Percentiles rank a stretch among this genome's conserved stretches.
phyloP scores from a whole-genome alignment of 306 rosid genomes.

The Cucumis hystrix region DNA sequence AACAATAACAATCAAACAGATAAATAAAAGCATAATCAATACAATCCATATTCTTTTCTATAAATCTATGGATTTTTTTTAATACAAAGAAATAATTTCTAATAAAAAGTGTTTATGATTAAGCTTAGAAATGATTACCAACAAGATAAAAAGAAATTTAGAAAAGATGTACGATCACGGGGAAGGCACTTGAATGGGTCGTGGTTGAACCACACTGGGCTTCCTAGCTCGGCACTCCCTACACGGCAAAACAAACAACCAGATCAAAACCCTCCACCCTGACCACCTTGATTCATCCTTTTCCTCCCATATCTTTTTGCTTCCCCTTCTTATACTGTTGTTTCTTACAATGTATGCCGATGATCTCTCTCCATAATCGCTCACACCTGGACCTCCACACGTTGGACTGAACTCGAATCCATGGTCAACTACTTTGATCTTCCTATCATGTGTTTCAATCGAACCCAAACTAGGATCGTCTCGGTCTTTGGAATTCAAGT shows the following conservation, averaged over 20 bases:
- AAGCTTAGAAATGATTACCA: too few relatives aligned
- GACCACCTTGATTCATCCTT: not conserved
- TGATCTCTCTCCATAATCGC: not conserved
- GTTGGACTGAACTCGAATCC: slow-evolving; percentile 29
- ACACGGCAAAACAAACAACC: not conserved
- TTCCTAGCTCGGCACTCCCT: slow-evolving; percentile 2
- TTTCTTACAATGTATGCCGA: not conserved
- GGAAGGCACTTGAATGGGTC: not conserved
- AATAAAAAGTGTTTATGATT: too few relatives aligned
- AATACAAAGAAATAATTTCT: too few relatives aligned
- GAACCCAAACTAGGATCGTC: slow-evolving; percentile 23
- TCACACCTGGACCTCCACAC: not conserved
- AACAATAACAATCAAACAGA: too few relatives aligned
- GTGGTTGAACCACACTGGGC: not conserved
- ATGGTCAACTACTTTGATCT: slow-evolving; percentile 8
- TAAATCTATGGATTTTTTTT: too few relatives aligned
- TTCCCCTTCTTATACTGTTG: not conserved
- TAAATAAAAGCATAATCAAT: too few relatives aligned
- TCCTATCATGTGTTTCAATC: slow-evolving; percentile 3
- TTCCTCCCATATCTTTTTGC: not conserved
- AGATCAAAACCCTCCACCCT: not conserved
- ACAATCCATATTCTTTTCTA: too few relatives aligned
- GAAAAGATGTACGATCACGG: not conserved
- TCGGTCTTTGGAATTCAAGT: slow-evolving; percentile 40
- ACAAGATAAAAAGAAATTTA: too few relatives aligned